phyloP scores from a whole-genome alignment of 1,139 yeast genomes.

The Chernovozyma aurita region DNA sequence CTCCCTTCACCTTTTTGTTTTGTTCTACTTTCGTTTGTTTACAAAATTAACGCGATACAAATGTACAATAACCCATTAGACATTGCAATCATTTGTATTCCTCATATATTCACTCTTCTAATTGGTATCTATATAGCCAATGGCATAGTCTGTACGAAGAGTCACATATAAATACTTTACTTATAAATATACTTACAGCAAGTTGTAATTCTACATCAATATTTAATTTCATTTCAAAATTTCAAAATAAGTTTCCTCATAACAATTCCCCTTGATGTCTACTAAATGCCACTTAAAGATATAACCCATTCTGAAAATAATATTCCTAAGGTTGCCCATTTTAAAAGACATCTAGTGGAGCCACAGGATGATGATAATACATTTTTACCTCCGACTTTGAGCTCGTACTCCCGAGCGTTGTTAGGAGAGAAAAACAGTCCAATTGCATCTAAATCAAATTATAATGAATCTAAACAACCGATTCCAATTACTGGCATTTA shows the following conservation, averaged over 20 bases:
- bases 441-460: constrained; percentile 7
- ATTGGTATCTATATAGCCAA: too few species aligned
- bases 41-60: constrained; percentile 1
- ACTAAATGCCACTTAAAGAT: constrained; percentile 13
- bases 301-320: constrained; percentile 10
- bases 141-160: too few species aligned
- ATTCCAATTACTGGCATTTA: constrained; percentile 28
- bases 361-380: constrained; percentile 47
- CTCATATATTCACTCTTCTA: too few species aligned
- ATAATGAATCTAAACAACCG: constrained; percentile 21
- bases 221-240: too few species aligned
- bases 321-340: constrained; percentile 1
- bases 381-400: constrained; percentile 60
- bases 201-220: too few species aligned
- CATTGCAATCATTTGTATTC: too few species aligned
- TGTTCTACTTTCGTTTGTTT: constrained; percentile 2
- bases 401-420: constrained; percentile 49
- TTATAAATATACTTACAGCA: too few species aligned
- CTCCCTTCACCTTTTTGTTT: too few species aligned
- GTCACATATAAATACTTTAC: too few species aligned
- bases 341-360: constrained; percentile 4
- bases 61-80: too few species aligned
- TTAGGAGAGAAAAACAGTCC: constrained; percentile 22
- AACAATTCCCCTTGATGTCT: background rate
- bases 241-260: too few species aligned